Evolutionary conservation across 441 rosid genomes (phyloP), one percentile per base, ranked within the genome.

Genomic region (Populus trichocarpa): DNA sequence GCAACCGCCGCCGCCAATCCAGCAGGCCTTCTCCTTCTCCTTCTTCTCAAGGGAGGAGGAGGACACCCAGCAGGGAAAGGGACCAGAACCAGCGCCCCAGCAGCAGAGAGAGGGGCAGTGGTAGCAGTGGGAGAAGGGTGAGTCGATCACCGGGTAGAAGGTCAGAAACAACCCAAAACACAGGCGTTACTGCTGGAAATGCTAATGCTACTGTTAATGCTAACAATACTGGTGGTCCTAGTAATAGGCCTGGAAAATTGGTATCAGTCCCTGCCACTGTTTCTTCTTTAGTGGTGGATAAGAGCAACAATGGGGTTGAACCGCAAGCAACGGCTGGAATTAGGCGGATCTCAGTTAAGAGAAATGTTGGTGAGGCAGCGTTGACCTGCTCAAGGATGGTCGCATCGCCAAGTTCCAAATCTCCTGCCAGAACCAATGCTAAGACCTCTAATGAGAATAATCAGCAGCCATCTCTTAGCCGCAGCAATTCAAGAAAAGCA

Each of bases 41-140:
- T 73, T 84, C 89, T 46, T 74, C 88, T 33, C 89, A 91, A 50
- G 86, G 92, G 71, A 86, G 99, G 86, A 88, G 96, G 80, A 84
- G 97, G 83, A 93, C 98, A 7, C 98, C 98, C 1, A 95, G 96
- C 69, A 89, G 97, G 81, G 99, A 96, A 78, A 84, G 97, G 69
- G 99, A 95, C 1, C 92, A 84, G 78, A 79, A 77, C 53, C 81
- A 86, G 79, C 84, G 93, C 4, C 88, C 97, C 2, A 88, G 89
- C 0, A 91, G 97, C 77, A 85, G 88, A 64, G 98, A 92, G 78
- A 88, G 95, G 81, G 80, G 82, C 22, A 64, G 83, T 38, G 80
- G 76, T 12, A 64, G 84, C 16, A 74, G 86, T n/a, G 87, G 92
- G 11, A 80, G 93, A 66, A 80, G 96, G 23, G 93, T 92, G 67